These are phyloP conservation scores for Hypoxylon sp. DNA, from an alignment of 2,329 filamentous ascomycete species.

Conservation along the genomic window DNA sequence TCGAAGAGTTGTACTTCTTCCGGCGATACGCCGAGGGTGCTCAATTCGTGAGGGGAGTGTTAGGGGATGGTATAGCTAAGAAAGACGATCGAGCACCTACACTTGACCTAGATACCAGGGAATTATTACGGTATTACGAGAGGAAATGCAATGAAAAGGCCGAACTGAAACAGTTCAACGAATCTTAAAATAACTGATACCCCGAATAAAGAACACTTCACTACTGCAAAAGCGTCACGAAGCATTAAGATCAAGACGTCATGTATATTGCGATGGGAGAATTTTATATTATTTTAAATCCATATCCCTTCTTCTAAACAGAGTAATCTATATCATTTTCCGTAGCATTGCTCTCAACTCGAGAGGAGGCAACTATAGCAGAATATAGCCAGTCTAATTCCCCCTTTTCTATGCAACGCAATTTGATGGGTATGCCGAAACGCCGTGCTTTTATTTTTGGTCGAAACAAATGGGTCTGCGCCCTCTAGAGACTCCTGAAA, in stretches of 20 bases:
- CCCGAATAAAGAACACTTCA: neutral
- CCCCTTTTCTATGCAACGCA: constrained; percentile 44
- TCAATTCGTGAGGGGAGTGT: constrained; percentile 58
- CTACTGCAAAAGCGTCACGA: neutral
- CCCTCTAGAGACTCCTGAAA: constrained; percentile 49
- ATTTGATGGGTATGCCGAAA: constrained; percentile 53
- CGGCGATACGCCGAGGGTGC: constrained; percentile 63
- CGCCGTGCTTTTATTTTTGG: constrained; percentile 53
- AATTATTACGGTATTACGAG: constrained; percentile 61
- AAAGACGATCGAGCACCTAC: constrained; percentile 49
- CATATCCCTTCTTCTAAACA: constrained; percentile 23
- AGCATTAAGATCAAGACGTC: neutral
- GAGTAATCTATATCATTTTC: constrained; percentile 20
- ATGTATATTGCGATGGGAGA: constrained; percentile 17
- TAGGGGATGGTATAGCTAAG: constrained; percentile 47
- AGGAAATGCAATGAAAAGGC: constrained; percentile 58
- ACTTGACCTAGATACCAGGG: constrained; percentile 62
- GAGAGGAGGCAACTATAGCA: constrained; percentile 7
- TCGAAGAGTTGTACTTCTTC: constrained; percentile 72
- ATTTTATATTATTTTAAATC: constrained; percentile 32
- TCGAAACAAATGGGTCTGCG: constrained; percentile 28
- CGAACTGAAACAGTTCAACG: neutral
- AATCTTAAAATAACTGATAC: neutral
- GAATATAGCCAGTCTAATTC: constrained; percentile 36
- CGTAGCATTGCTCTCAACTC: constrained; percentile 15